Conservation (phyloP, 768 basidiomycete species). For the Tulasnella calospora region DNA sequence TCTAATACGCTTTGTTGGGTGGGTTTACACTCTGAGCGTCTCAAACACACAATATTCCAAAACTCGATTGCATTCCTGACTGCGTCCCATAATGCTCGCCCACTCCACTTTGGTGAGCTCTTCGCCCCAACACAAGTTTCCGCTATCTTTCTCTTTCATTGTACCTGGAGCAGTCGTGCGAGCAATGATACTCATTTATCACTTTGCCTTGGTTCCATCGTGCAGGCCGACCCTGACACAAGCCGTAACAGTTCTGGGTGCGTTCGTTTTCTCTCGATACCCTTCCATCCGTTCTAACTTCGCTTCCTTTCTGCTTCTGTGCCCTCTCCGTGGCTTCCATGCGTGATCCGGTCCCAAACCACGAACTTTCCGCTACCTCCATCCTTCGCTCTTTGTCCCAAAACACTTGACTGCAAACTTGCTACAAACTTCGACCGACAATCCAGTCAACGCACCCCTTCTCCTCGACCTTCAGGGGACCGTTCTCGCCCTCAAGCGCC, state of each 20-base stretch:
- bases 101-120: neutral
- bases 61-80: constrained; percentile 9
- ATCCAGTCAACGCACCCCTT: constrained; percentile 6
- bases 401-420: neutral
- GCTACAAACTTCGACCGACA: neutral
- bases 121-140: neutral
- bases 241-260: neutral
- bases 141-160: neutral
- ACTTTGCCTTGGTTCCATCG: neutral
- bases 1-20: neutral
- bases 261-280: neutral
- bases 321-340: neutral
- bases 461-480: neutral
- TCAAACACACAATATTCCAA: constrained; percentile 8
- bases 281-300: neutral
- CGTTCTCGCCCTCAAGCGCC: constrained; percentile 7
- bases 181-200: neutral
- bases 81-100: neutral
- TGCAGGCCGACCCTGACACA: neutral
- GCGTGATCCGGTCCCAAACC: neutral
- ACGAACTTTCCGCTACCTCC: neutral
- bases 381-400: neutral
- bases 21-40: constrained; percentile 2
- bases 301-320: neutral
- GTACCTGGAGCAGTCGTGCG: neutral